phyloP scores from a whole-genome alignment of 257 asterid genomes.

The Solanum dulcamara region DNA sequence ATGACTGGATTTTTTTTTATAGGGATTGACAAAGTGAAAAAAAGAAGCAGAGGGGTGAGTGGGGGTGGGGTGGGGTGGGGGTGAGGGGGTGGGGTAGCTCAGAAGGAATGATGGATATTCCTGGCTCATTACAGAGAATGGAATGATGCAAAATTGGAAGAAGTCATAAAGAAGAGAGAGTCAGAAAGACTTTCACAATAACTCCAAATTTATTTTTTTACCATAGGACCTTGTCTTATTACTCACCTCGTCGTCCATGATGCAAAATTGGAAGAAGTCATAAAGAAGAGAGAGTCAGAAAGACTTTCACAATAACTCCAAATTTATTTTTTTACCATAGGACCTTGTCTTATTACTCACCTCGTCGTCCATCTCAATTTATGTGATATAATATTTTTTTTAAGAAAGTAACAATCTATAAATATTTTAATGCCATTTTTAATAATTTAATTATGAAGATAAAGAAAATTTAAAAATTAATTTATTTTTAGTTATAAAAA shows the following conservation, averaged over 20 bases:
- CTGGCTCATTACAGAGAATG: constrained; percentile 5
- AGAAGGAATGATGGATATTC: constrained; percentile 22
- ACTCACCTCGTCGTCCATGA: constrained; percentile 1
- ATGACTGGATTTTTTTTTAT: background rate
- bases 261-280: background rate
- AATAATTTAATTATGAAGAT: too few species aligned
- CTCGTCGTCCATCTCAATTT: too few species aligned
- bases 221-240: background rate
- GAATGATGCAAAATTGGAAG: constrained; percentile 12
- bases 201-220: background rate
- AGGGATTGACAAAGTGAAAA: background rate
- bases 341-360: background rate
- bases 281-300: background rate
- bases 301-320: background rate
- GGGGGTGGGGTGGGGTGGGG: background rate
- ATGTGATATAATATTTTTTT: too few species aligned
- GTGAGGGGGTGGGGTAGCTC: background rate
- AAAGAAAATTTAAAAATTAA: background rate
- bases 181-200: background rate
- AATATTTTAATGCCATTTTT: background rate
- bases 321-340: background rate
- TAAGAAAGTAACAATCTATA: too few species aligned
- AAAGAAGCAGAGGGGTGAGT: background rate
- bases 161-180: background rate
- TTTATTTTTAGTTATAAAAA: background rate